Conservation (phyloP, 1,284 basidiomycete genomes). For the Sanghuangporus sanghuang region DNA sequence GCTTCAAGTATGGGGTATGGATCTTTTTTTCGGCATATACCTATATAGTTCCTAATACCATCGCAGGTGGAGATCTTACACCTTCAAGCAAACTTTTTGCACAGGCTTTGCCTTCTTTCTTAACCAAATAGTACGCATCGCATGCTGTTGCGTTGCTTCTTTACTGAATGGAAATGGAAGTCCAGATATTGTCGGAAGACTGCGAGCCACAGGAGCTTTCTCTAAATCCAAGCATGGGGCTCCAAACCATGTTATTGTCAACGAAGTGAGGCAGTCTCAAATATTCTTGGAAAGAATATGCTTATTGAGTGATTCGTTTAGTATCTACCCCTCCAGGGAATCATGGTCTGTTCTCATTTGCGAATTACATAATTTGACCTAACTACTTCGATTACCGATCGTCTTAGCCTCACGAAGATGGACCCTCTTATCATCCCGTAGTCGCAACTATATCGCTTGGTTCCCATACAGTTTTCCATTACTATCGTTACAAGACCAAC, state of each 20-base stretch:
- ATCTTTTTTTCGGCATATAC: not conserved
- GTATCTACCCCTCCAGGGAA: conserved; percentile 89
- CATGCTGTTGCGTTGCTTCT: conserved; percentile 24
- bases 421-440: conserved; percentile 81
- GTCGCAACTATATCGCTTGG: conserved; percentile 89
- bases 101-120: conserved; percentile 59
- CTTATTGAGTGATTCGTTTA: conserved; percentile 26
- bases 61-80: conserved; percentile 62
- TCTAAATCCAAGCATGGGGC: conserved; percentile 50
- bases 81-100: conserved; percentile 56
- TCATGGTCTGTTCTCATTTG: conserved; percentile 55
- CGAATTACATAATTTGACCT: not conserved
- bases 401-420: conserved; percentile 86
- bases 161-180: conserved; percentile 34
- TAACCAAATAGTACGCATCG: conserved; percentile 47
- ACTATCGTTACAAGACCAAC: conserved; percentile 62
- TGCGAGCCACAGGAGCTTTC: conserved; percentile 60
- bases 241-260: conserved; percentile 86
- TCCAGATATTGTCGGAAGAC: conserved; percentile 71
- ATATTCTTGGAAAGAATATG: conserved; percentile 9
- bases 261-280: conserved; percentile 48
- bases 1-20: conserved; percentile 71
- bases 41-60: not conserved
- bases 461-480: conserved; percentile 80
- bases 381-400: not conserved